Evolutionary conservation across 2,329 filamentous ascomycete genomes (phyloP).

Genomic region (Pseudohalonectria lignicola): DNA sequence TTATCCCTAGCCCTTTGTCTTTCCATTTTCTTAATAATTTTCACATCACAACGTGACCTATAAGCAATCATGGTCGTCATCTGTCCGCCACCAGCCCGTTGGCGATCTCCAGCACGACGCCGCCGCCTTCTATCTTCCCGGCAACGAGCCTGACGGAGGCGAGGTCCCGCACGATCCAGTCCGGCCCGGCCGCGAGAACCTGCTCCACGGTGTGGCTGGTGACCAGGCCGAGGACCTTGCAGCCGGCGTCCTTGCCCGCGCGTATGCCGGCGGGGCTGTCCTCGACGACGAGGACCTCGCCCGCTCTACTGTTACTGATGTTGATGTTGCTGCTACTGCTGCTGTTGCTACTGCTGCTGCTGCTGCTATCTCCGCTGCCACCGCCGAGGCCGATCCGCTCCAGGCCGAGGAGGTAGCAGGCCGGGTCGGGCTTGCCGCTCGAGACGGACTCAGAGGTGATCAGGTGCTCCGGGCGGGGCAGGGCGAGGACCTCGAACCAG

Average conservation of each 20-base stretch:
- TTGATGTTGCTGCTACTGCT: too few species aligned
- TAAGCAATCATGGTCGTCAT: background rate
- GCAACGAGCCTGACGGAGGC: conserved; percentile 56
- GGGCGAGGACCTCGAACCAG: conserved; percentile 57
- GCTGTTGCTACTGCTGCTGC: too few species aligned
- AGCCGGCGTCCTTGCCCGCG: conserved; percentile 78
- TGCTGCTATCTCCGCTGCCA: too few species aligned
- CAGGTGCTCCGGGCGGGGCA: conserved; percentile 55
- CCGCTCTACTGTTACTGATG: too few species aligned
- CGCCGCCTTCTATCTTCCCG: conserved; percentile 37
- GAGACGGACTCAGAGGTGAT: conserved; percentile 67
- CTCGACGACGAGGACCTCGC: conserved; percentile 65
- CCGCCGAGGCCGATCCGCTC: conserved; percentile 44
- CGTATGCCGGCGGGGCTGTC: conserved; percentile 79
- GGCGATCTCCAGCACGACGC: conserved; percentile 55
- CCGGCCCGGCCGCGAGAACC: conserved; percentile 64
- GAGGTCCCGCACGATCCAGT: conserved; percentile 79
- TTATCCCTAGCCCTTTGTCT: too few species aligned
- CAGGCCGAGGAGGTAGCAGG: conserved; percentile 61
- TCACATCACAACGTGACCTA: too few species aligned
- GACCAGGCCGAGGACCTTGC: conserved; percentile 70
- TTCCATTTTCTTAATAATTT: too few species aligned
- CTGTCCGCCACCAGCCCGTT: conserved; percentile 40
- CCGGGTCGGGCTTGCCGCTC: conserved; percentile 67
- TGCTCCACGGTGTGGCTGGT: conserved; percentile 72